Evolutionary conservation across 805 yeast species (phyloP), one percentile per base, ranked within the genome.

Genomic region (Saccharomycopsis malanga): DNA sequence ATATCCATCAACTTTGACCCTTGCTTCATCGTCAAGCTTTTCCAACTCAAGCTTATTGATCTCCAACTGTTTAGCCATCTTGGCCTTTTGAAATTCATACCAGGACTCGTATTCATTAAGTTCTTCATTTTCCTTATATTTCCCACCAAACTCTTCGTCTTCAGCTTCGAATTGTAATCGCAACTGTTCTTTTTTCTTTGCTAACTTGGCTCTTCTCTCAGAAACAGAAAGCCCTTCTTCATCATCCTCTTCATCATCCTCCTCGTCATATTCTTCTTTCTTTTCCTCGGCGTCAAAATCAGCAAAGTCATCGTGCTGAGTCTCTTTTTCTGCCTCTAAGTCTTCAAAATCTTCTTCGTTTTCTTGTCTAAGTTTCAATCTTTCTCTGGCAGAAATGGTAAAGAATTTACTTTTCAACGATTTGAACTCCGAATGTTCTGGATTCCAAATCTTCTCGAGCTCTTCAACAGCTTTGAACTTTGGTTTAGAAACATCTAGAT

Each of bases 31-130:
- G 50, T 87, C 94, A 81, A 93, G 74, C 37, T 74, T 72, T 17
- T 78, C 82, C 48, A 77, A 72, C 61, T 83, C 89, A 7, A 86
- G 77, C 62, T 87, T 85, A 65, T 93, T 94, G 66, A 94, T 88
- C 53, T 91, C 98, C 53, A 86, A 69, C 67, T 93, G 98, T 63
- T 93, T 91, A 48, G 96, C 88, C 80, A 94, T 89, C 60, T 89
- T 91, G 52, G 95, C 94, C 69, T 93, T 93, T 64, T 93, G 97
- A 64, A 84, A 79, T 62, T 91, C 98, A 62, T 91, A 93, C 98
- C 98, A 93, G 0, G 96, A 88, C 58, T 91, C 97, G 48, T 87
- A 87, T 60, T 85, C 94, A 15, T 85, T 86, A 55, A 78, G 77
- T 49, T 78, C 82, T 39, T 79, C 79, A 48, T 79, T 81, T 37